Evolutionary conservation across 805 yeast genomes (phyloP), one percentile per base, ranked within the genome.

Genomic region (Nakazawaea peltata): DNA sequence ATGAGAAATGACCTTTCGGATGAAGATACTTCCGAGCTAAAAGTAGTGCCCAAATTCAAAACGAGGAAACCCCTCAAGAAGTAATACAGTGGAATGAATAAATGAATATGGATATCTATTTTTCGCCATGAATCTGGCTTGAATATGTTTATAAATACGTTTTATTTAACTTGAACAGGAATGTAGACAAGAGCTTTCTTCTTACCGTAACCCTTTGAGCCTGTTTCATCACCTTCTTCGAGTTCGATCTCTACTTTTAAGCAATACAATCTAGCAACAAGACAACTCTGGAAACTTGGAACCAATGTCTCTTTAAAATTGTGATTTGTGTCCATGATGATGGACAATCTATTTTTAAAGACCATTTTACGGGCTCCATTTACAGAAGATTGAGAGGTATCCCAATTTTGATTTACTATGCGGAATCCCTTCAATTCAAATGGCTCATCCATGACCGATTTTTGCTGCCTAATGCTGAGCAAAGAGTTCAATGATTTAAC

Each of bases 261-360:
- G 43, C 71, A 65, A 49, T 77, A 75, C 13, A 69, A 49, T 47
- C 82, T 61, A 3, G 79, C 72, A 12, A 74, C 61, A 35, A 77
- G 53, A 50, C 84, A 77, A 30, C 65, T 67, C 42, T 75, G 81
- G 52, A 75, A 76, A 37, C 65, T 65, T 2, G 84, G 82, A 14
- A 74, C 53, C 39, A 77, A 51, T 0, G 76, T 74, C 33, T 73
- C 67, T 40, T 57, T 59, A 28, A 69, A 59, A n/a, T 22, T 13
- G 16, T 28, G 26, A 8, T 19, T 17, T 4, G 23, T 11, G 19
- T 37, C 67, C 32, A 67, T 64, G 24, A 53, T 44, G 15, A 67
- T 27, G n/a, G 35, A 16, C 19, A 38, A 22, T n/a, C 27, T 34
- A 26, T 34, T 34, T 27, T 28, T 23, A 22, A 31, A 38, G 13